Evolutionary conservation across 2,329 filamentous ascomycete species (phyloP), one percentile per base, ranked within the genome.

Genomic region (Dactylellina sp.): DNA sequence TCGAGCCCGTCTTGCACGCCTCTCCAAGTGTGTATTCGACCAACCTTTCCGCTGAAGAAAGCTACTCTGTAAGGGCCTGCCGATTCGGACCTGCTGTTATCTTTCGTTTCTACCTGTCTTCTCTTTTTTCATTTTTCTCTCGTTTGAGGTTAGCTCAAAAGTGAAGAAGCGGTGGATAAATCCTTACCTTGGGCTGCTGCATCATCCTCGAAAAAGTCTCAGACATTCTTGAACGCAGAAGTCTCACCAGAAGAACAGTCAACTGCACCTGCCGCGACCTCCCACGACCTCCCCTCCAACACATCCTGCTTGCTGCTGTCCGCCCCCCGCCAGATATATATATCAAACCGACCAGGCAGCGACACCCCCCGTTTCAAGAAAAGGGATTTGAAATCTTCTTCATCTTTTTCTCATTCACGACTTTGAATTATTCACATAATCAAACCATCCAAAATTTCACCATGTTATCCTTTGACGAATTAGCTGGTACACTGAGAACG

Each of bases 391-490:
- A n/a, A n/a, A n/a, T n/a, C 9, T 9, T 32, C 28, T 32, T 20
- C n/a, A 16, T 20, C 20, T 46, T 20, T 16, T 20, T 3, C 42
- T 6, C 7, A 3, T 18, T 46, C 7, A 2, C 18, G 20, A n/a
- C 42, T 18, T 46, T 20, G 16, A 9, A 46, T 18, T 46, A 24
- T 25, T 20, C 22, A 20, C 25, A 5, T 12, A 5, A 50, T 7
- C 24, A 24, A 24, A 42, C 44, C 28, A 32, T 32, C 4, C 28
- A 32, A 4, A 32, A 40, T 18, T 44, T 25, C 57, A 71, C 37
- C 42, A 71, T 71, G 66, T 37, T 71, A 18, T 71, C 66, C 20
- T 71, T 71, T 39, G 66, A 71, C 59, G 66, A 71, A 25, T 52
- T 71, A 59, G 66, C 66, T 37, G 66, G 66, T 12, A 71, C 66